Evolutionary conservation across 805 yeast species (phyloP).

Genomic region (Starmera amethionina): DNA sequence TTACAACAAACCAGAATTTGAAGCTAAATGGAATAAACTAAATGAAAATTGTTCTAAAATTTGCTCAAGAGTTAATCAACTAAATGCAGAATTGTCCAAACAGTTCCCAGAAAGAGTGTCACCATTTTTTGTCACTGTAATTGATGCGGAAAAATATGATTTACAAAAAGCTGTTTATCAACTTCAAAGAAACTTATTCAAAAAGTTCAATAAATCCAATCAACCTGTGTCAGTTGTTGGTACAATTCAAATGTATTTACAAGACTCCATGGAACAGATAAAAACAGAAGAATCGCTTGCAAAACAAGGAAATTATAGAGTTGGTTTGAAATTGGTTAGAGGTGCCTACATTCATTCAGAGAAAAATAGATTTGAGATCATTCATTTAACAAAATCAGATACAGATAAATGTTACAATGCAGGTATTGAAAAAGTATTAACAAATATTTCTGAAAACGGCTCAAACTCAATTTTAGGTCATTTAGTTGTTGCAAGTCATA

Average conservation of each 20-base stretch:
- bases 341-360: slow-evolving; percentile 95
- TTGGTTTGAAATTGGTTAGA: slow-evolving; percentile 85
- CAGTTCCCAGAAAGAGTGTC: slow-evolving; percentile 55
- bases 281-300: slow-evolving; percentile 60
- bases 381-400: slow-evolving; percentile 65
- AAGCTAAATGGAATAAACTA: slow-evolving; percentile 44
- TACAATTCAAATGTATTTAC: slow-evolving; percentile 86
- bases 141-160: slow-evolving; percentile 88
- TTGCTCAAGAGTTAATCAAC: slow-evolving; percentile 43
- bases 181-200: slow-evolving; percentile 72
- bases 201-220: slow-evolving; percentile 54
- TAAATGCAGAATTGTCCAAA: slow-evolving; percentile 38
- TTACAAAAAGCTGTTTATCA: slow-evolving; percentile 89
- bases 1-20: slow-evolving; percentile 43
- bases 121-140: slow-evolving; percentile 67
- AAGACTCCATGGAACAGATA: slow-evolving; percentile 56
- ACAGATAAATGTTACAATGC: slow-evolving; percentile 73
- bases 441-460: slow-evolving; percentile 31
- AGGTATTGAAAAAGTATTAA: slow-evolving; percentile 55
- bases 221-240: slow-evolving; percentile 68
- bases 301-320: slow-evolving; percentile 44
- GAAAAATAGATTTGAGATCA: slow-evolving; percentile 51
- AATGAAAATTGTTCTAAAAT: slow-evolving; percentile 58
- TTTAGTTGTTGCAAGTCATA: slow-evolving; percentile 87
- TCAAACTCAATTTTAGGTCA: slow-evolving; percentile 52